Evolutionary conservation across 148 eudicot genomes (phyloP).

Genomic region (Vaccinium vitisidaea): DNA sequence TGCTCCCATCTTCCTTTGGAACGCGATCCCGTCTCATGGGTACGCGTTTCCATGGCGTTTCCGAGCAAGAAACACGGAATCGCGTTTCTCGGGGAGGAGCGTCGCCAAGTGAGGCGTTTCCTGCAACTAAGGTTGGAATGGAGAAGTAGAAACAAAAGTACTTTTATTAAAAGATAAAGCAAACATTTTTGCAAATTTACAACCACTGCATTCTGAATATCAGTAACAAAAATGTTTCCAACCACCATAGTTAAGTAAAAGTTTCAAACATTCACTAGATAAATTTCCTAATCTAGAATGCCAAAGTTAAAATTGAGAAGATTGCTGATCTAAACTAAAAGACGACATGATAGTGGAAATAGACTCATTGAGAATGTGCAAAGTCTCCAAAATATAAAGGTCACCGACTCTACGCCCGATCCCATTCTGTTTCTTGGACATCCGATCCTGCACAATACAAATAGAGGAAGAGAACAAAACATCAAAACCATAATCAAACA

Average conservation of each 20-base stretch:
- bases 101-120: no score
- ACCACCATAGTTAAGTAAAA: background rate
- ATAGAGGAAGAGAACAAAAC: background rate
- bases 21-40: no score
- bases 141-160: no score
- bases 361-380: background rate
- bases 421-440: background rate
- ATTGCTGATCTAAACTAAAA: background rate
- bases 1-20: no score
- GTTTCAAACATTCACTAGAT: background rate
- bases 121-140: no score
- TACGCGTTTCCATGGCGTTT: no score
- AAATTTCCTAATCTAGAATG: background rate
- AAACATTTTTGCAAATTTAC: no score
- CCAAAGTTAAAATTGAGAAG: background rate
- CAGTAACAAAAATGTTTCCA: background rate
- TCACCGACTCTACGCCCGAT: background rate
- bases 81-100: no score
- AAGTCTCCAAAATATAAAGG: background rate
- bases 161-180: no score
- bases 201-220: background rate
- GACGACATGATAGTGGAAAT: background rate
- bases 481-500: background rate
- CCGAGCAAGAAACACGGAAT: no score
- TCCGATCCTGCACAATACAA: background rate